Evolutionary conservation across 768 basidiomycete species (phyloP).

Genomic region (Kwoniella heveanensis): DNA sequence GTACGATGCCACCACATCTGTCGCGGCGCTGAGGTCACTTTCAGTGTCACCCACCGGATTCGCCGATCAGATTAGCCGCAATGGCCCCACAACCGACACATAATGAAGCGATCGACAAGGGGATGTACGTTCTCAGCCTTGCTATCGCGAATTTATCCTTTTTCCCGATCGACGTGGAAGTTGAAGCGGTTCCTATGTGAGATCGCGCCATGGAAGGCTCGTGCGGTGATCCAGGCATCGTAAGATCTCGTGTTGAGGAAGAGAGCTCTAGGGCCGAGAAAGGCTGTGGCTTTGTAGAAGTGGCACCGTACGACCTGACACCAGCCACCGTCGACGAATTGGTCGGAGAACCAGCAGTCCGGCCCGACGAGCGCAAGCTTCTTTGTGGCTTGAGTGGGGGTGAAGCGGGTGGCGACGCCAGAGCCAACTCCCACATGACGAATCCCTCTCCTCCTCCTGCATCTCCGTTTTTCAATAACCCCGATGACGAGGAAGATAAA

Average conservation of each 20-base stretch:
- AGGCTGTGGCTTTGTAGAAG: neutral
- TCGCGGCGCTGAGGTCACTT: neutral
- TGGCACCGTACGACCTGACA: neutral
- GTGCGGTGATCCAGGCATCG: neutral
- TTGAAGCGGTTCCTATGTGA: neutral
- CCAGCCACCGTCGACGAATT: neutral
- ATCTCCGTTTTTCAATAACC: constrained; percentile 4
- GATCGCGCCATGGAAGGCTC: too few relatives aligned
- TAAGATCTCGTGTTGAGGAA: neutral
- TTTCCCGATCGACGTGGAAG: neutral
- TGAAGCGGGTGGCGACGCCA: constrained; percentile 31
- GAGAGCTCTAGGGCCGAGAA: too few relatives aligned
- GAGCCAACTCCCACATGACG: constrained; percentile 52
- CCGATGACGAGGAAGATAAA: constrained; percentile 11
- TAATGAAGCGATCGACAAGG: constrained; percentile 30
- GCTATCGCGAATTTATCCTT: constrained; percentile 42
- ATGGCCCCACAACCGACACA: constrained; percentile 19
- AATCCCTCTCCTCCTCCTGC: constrained; percentile 26
- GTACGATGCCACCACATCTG: neutral
- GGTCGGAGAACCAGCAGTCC: neutral
- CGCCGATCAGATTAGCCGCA: constrained; percentile 16
- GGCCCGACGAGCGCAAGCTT: neutral
- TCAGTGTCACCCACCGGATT: constrained; percentile 27
- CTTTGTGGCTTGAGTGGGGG: constrained; percentile 1
- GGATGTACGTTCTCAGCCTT: constrained; percentile 35